Percentiles rank a stretch among this genome's conserved stretches.
phyloP scores from a whole-genome alignment of 2,329 filamentous ascomycete species.

The Stagonosporopsis vannaccii region DNA sequence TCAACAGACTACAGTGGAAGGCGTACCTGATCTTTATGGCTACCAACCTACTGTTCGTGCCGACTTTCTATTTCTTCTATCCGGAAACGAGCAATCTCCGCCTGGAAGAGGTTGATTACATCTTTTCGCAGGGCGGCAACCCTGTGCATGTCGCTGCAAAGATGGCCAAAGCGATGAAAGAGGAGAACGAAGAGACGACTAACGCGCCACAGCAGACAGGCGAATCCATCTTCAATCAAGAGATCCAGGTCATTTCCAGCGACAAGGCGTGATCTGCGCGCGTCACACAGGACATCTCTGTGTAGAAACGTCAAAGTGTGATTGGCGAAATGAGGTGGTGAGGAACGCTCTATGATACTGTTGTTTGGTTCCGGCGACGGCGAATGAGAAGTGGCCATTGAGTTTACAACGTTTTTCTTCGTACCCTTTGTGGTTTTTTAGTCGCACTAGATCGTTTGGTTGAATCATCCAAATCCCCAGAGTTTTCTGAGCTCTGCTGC shows the following conservation, averaged over 20 bases:
- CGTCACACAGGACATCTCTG: too few species aligned
- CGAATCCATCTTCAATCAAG: neutral
- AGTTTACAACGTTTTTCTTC: too few species aligned
- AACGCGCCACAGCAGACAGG: too few species aligned
- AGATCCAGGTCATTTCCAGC: neutral
- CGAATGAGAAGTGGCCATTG: too few species aligned
- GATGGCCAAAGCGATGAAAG: neutral
- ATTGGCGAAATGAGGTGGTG: too few species aligned
- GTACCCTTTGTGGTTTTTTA: too few species aligned
- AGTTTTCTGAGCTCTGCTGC: conserved; percentile 2
- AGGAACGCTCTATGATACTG: too few species aligned
- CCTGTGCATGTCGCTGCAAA: neutral
- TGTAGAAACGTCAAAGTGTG: too few species aligned
- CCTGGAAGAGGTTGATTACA: neutral
- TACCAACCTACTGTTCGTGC: neutral
- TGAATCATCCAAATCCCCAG: neutral
- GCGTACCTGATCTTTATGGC: conserved; percentile 1
- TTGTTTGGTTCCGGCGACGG: too few species aligned
- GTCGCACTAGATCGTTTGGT: too few species aligned
- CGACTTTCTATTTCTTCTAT: neutral
- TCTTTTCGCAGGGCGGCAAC: conserved; percentile 1
- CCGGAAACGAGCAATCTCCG: neutral
- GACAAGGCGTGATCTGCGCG: neutral
- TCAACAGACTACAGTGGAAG: conserved; percentile 1
- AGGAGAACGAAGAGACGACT: too few species aligned